Percentiles rank a stretch among this genome's conserved stretches.
These are phyloP conservation scores for Botrytis fragariae DNA, from an alignment of 2,329 filamentous ascomycete species.

Conservation along the genomic window DNA sequence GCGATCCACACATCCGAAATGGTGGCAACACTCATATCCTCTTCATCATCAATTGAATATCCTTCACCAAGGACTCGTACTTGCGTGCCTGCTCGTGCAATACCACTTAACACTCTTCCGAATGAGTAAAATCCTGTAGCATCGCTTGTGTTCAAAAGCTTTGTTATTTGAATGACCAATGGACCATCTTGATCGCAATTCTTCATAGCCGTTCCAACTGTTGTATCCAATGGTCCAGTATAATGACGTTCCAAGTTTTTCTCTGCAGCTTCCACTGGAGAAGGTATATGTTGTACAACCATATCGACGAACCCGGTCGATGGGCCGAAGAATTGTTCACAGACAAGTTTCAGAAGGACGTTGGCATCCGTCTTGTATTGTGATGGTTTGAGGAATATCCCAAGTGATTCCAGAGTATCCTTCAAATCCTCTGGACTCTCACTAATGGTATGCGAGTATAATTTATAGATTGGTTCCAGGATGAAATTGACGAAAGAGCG, in stretches of 20 bases:
- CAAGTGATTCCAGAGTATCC: conserved; percentile 71
- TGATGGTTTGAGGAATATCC: conserved; percentile 85
- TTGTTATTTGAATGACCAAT: conserved; percentile 86
- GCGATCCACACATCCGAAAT: conserved; percentile 86
- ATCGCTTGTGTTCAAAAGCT: conserved; percentile 86
- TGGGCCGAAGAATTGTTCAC: conserved; percentile 91
- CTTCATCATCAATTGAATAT: conserved; percentile 94
- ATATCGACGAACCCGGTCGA: conserved; percentile 93
- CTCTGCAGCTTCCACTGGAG: conserved; percentile 74
- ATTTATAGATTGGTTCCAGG: conserved; percentile 94
- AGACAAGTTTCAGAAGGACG: conserved; percentile 82
- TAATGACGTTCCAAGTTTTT: conserved; percentile 83
- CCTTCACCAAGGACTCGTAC: conserved; percentile 92
- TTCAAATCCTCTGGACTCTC: conserved; percentile 83
- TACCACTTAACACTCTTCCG: conserved; percentile 89
- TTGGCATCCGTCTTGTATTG: conserved; percentile 90
- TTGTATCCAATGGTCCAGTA: conserved; percentile 82
- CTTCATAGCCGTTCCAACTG: conserved; percentile 75
- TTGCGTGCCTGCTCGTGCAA: conserved; percentile 74
- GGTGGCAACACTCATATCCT: conserved; percentile 89
- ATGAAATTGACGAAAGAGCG: conserved; percentile 93
- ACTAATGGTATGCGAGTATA: conserved; percentile 92
- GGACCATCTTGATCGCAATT: conserved; percentile 86
- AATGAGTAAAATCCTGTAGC: conserved; percentile 90
- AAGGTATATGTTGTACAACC: conserved; percentile 85